These are phyloP conservation scores for Neonectria ditissima DNA, from an alignment of 2,329 filamentous ascomycete species.

Conservation along the genomic window DNA sequence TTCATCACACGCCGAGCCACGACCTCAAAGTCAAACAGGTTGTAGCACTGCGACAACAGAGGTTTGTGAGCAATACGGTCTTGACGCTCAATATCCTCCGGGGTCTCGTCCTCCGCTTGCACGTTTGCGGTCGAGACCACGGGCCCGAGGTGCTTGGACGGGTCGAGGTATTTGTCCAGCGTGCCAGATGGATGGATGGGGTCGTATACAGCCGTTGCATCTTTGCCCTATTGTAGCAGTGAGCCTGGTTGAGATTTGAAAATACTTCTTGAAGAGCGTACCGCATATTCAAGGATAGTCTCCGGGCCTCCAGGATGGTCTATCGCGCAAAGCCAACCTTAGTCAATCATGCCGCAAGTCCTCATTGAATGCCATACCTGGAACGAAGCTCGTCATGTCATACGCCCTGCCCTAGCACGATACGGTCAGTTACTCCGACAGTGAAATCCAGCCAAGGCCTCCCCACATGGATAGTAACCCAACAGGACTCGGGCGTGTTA, in stretches of 20 bases:
- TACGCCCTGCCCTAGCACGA: constrained; percentile 76
- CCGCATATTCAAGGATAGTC: constrained; percentile 95
- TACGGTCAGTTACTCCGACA: constrained; percentile 28
- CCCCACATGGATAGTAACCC: constrained; percentile 85
- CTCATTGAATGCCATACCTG: constrained; percentile 60
- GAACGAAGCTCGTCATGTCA: constrained; percentile 89
- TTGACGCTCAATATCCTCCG: constrained; percentile 72
- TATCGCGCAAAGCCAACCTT: constrained; percentile 43
- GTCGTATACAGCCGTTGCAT: constrained; percentile 92
- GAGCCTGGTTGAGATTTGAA: background rate
- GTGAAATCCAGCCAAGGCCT: background rate
- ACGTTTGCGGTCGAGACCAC: constrained; percentile 89
- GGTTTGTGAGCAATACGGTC: constrained; percentile 82
- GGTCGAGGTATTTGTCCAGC: constrained; percentile 84
- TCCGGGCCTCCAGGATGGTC: constrained; percentile 91
- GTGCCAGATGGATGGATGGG: constrained; percentile 91
- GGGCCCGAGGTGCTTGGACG: constrained; percentile 86
- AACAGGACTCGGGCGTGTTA: constrained; percentile 84
- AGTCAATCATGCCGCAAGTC: background rate
- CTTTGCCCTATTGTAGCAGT: constrained; percentile 72
- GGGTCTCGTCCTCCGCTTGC: constrained; percentile 74
- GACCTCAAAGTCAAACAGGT: constrained; percentile 94
- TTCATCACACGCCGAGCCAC: constrained; percentile 94
- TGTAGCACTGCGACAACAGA: constrained; percentile 87
- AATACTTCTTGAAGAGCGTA: constrained; percentile 46